phyloP scores from a whole-genome alignment of 345 rosid genomes.

The Lepidium didymum region DNA sequence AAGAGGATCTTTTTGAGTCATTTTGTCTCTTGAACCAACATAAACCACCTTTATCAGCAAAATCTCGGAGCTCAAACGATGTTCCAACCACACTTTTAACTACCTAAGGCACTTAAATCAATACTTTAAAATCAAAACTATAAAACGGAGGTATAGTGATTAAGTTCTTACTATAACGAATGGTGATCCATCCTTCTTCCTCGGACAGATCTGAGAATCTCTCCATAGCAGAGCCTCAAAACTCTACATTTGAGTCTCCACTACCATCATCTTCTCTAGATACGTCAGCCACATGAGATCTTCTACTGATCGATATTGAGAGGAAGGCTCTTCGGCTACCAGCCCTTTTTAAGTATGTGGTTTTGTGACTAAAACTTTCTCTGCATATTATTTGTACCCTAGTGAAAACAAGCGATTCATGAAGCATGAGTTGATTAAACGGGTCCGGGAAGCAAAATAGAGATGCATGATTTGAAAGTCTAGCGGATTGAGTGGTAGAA shows the following conservation, averaged over 20 bases:
- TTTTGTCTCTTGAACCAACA: no score
- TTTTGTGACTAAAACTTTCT: no score
- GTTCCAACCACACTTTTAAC: no score
- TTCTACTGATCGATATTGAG: slow-evolving; percentile 37
- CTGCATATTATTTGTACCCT: no score
- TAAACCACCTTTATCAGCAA: no score
- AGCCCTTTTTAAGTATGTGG: slow-evolving; percentile 58
- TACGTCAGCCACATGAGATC: slow-evolving; percentile 35
- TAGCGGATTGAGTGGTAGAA: no score
- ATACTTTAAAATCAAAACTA: not conserved
- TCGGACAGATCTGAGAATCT: slow-evolving; percentile 69
- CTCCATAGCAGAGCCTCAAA: slow-evolving; percentile 31
- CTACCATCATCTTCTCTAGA: slow-evolving; percentile 27
- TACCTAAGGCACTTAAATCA: not conserved
- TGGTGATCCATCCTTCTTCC: slow-evolving; percentile 90
- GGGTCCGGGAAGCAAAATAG: no score
- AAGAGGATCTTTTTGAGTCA: no score
- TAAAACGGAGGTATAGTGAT: not conserved
- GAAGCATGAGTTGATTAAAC: no score
- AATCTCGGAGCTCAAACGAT: no score
- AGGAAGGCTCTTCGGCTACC: slow-evolving; percentile 58
- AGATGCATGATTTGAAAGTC: no score
- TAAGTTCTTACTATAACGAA: slow-evolving; percentile 57
- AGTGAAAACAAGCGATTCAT: no score
- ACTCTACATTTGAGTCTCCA: slow-evolving; percentile 28